Conservation (phyloP, 2,329 filamentous ascomycete genomes). For the Thelonectria discophora region DNA sequence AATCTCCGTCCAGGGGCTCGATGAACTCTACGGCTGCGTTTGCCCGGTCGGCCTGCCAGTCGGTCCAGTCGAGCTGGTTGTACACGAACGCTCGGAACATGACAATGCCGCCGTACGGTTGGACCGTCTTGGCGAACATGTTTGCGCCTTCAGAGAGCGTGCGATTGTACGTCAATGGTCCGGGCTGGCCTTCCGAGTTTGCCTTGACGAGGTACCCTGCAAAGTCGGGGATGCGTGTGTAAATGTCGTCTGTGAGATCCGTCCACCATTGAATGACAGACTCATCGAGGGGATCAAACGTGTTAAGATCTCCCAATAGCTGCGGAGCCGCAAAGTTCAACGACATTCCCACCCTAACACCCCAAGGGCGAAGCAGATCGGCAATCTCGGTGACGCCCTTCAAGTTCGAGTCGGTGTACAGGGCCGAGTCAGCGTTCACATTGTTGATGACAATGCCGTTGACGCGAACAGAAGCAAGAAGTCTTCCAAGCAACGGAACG, state of each 20-base stretch:
- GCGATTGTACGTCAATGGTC: constrained; percentile 74
- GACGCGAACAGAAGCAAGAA: constrained; percentile 71
- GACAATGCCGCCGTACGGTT: constrained; percentile 68
- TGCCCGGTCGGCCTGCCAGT: constrained; percentile 66
- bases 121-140: constrained; percentile 67
- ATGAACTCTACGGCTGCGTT: constrained; percentile 77
- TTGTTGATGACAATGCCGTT: constrained; percentile 77
- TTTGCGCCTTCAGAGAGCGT: constrained; percentile 60
- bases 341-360: constrained; percentile 71
- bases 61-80: constrained; percentile 65
- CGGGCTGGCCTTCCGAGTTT: constrained; percentile 76
- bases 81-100: constrained; percentile 81
- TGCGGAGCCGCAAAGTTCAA: constrained; percentile 74
- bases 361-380: constrained; percentile 72
- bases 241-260: constrained; percentile 66
- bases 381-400: constrained; percentile 70
- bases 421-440: constrained; percentile 71
- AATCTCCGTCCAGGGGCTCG: constrained; percentile 68
- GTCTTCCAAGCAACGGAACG: constrained; percentile 68
- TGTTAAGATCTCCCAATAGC: constrained; percentile 62
- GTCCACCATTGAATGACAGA: constrained; percentile 70
- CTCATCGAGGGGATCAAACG: constrained; percentile 71
- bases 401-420: constrained; percentile 65
- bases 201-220: constrained; percentile 76
- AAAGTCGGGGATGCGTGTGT: constrained; percentile 70